phyloP scores from a whole-genome alignment of 2,329 filamentous ascomycete species.

The Aspergillus flavus region DNA sequence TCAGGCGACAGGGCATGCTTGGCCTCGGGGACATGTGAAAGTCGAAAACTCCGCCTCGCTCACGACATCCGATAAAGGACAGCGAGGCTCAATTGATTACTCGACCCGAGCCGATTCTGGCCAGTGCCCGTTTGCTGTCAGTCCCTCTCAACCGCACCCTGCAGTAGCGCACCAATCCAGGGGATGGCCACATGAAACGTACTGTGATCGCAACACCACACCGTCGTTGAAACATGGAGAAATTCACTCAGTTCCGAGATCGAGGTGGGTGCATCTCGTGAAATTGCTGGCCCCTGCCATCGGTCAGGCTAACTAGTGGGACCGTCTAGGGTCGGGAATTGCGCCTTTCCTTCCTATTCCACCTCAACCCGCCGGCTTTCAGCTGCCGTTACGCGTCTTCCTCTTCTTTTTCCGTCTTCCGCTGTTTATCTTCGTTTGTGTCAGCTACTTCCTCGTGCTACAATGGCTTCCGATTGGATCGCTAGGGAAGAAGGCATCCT shows the following conservation, averaged over 20 bases:
- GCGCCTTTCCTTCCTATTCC: slow-evolving; percentile 89
- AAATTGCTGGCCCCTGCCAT: background rate
- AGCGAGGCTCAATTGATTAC: background rate
- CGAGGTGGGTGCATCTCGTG: slow-evolving; percentile 60
- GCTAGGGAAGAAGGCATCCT: slow-evolving; percentile 73
- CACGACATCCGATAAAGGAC: background rate
- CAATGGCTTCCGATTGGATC: slow-evolving; percentile 77
- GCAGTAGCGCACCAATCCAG: background rate
- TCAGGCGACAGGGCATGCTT: background rate
- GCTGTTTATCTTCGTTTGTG: slow-evolving; percentile 68
- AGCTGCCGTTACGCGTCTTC: slow-evolving; percentile 66
- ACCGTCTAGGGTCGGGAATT: slow-evolving; percentile 78
- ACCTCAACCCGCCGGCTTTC: slow-evolving; percentile 64
- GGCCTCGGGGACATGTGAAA: background rate
- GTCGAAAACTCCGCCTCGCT: background rate
- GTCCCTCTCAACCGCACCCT: background rate
- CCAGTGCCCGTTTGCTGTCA: background rate
- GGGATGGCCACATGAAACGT: slow-evolving; percentile 12
- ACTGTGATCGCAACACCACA: slow-evolving; percentile 3
- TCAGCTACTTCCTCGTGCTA: slow-evolving; percentile 76
- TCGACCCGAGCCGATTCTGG: background rate
- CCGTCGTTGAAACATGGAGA: slow-evolving; percentile 68
- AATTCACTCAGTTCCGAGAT: slow-evolving; percentile 90
- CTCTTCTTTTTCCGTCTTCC: slow-evolving; percentile 82
- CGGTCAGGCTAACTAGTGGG: slow-evolving; percentile 1